Evolutionary conservation across 192 early-diverging fungal species (phyloP).

Genomic region (Coemansia sp.): DNA sequence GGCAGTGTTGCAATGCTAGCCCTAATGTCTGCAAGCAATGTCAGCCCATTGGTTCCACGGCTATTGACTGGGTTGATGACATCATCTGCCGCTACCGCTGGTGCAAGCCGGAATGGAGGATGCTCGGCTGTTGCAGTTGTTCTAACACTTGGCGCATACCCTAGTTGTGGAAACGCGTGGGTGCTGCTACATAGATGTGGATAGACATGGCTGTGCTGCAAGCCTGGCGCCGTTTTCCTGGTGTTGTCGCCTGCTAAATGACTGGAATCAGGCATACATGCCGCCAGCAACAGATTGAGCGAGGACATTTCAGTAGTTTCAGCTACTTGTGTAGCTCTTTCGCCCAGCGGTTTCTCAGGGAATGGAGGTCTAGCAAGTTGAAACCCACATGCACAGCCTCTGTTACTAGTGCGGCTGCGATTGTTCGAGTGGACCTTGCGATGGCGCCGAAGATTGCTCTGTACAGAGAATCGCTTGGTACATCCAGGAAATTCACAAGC

Average conservation of each 20-base stretch:
- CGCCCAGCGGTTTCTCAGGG: not conserved
- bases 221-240: not conserved
- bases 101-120: not conserved
- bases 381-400: conserved; percentile 1
- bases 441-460: conserved; percentile 78
- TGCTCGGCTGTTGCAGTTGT: conserved; percentile 11
- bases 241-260: not conserved
- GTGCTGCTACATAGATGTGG: not conserved
- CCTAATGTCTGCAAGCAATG: not conserved
- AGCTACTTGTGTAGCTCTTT: not conserved
- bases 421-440: conserved; percentile 33
- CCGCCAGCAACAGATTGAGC: not conserved
- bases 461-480: conserved; percentile 72
- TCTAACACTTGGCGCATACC: conserved; percentile 17
- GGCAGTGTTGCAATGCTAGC: not conserved
- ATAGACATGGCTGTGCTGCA: not conserved
- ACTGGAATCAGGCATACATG: not conserved
- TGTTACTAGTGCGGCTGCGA: not conserved
- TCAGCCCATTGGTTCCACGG: not conserved
- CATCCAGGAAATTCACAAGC: conserved; percentile 57
- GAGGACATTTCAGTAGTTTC: not conserved
- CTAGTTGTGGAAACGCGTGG: conserved; percentile 5
- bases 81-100: not conserved
- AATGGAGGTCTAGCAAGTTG: conserved; percentile 2
- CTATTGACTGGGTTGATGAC: not conserved